Base-by-base conservation (phyloP, 2,329 filamentous ascomycete genomes). In the Eutypa lata region DNA sequence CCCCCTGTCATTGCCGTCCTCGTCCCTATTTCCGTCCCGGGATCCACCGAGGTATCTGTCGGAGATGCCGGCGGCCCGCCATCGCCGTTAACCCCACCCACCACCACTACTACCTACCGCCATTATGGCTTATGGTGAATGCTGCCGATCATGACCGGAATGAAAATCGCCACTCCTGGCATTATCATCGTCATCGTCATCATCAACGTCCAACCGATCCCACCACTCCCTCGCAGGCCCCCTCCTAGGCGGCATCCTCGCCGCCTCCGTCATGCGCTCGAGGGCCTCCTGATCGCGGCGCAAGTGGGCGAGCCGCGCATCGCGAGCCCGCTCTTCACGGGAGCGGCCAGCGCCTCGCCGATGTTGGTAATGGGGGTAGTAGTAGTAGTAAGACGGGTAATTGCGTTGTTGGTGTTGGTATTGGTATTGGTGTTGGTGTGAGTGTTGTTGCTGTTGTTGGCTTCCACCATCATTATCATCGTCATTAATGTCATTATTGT, bases 271-370 rank as follows among this genome's bases (percentile, higher is more conserved):
- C 13, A 57, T 18, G 10, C 54, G 53, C 58, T 66, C 56, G 16
- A 66, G 60, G 62, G 71, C 61, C 61, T 83, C 81, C 53, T 72
- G 71, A 7, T 80, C 74, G 31, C 80, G 68, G 44, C 81, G 69
- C 52, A 67, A 63, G 52, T 77, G 73, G 10, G 81, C 80, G 18
- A 73, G 68, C 53, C 72, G 67, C 2, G 77, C 75, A 52, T 83
- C 79, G 44, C 78, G 68, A 11, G 73, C 69, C 74, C 80, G 76
- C 60, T 83, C 79, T 54, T 82, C 79, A 48, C 76, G 68, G 7
- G 77, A 79, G 40, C 76, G 72, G 13, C 80, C 79, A 1, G 64
- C 65, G 56, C 52, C 53, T 48, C 52, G 33, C 6, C 58, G 13
- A 26, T 52, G 13, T 16, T 31, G 13, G 42, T 19, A 7, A 16